A percentile compares a stretch with the other conserved stretches of the same genome.
Evolutionary conservation across 83 land plant species (phyloP).

Genomic region (Isoetes engelmannii): DNA sequence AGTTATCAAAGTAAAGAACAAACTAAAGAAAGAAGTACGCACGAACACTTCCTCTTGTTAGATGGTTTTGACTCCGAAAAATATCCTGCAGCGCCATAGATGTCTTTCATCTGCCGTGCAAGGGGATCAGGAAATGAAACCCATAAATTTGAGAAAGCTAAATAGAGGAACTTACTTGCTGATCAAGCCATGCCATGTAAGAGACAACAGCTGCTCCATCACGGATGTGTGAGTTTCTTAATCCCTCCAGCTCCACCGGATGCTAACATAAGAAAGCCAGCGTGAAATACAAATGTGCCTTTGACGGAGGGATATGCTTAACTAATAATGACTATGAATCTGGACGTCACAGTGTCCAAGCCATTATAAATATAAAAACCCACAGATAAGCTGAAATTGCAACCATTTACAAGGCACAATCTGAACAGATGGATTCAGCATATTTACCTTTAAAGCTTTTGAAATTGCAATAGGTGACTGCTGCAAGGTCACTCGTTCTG

Average conservation of each 20-base stretch:
- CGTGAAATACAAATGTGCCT: too few relatives aligned
- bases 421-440: background rate
- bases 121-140: background rate
- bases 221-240: slow-evolving; percentile 77
- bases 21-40: slow-evolving; percentile 15
- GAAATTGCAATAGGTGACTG: slow-evolving; percentile 86
- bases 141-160: background rate
- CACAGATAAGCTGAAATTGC: too few relatives aligned
- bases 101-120: slow-evolving; percentile 69
- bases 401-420: too few relatives aligned
- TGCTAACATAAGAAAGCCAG: slow-evolving; percentile 38
- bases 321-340: too few relatives aligned
- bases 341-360: too few relatives aligned
- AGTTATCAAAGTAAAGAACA: background rate
- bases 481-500: slow-evolving; percentile 58
- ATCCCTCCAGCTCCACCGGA: slow-evolving; percentile 87
- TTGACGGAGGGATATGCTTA: too few relatives aligned
- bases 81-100: slow-evolving; percentile 98
- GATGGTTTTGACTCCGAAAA: slow-evolving; percentile 53
- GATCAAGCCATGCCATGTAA: slow-evolving; percentile 84
- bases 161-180: slow-evolving; percentile 39
- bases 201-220: slow-evolving; percentile 98
- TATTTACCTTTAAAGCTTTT: slow-evolving; percentile 72
- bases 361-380: too few relatives aligned
- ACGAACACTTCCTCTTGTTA: slow-evolving; percentile 58